Evolutionary conservation across 1,284 basidiomycete species (phyloP), one percentile per base, ranked within the genome.

Genomic region (Nidula niveotomentosa): DNA sequence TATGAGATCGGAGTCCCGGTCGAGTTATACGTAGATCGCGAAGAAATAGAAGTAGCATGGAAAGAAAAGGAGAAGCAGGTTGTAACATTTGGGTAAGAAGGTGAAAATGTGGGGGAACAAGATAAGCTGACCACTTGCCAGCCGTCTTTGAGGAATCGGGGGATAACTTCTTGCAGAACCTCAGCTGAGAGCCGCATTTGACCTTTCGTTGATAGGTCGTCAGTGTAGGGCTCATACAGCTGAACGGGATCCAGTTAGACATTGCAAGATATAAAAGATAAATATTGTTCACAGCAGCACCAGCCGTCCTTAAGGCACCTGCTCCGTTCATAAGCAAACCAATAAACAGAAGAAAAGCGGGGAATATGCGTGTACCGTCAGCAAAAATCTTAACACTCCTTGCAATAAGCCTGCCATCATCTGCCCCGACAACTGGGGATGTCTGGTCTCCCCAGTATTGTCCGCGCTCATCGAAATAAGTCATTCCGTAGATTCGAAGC

Each of bases 231-330:
- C 62, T 88, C 86, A 59, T 85, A 81, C 4, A 90, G 70, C 88
- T 90, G 60, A 30, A 49, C 36, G 54, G 10, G 17, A 10, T 55
- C 34, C 46, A 49, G 44, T 30, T 43, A 51, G 53, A 30, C 12
- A 34, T 15, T 36, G n/a, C 23, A 23, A 9, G 3, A 17, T n/a
- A 13, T 41, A 51, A 51, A 43, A 12, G 23, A n/a, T n/a, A 43
- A 41, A 43, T 9, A 10, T 17, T 3, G 23, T 51, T 72, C 74
- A 96, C 88, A 44, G 94, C 94, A 36, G 94, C 92, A 33, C 94
- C 94, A 63, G 93, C 91, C 8, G 90, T 91, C 35, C 94, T 85
- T 15, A 97, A 75, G 36, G 94, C 94, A 57, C 92, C 91, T 87
- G 13, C 7, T 36, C 23, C 23, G 23, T 23, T 23, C 5, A 23